These are phyloP conservation scores for Kernera saxatilis DNA, from an alignment of 345 rosid species.

Conservation along the genomic window DNA sequence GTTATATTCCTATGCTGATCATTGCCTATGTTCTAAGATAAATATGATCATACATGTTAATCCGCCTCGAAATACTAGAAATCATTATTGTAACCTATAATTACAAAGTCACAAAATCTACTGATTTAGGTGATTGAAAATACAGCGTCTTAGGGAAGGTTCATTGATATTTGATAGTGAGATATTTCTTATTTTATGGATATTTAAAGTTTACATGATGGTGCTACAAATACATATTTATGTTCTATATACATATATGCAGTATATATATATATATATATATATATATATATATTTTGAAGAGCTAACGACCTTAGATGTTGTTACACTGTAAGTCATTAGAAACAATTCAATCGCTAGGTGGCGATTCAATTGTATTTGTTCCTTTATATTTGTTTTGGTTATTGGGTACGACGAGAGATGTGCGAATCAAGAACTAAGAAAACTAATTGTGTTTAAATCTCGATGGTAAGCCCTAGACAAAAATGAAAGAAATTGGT, in stretches of 20 bases:
- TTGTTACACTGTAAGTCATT: neutral
- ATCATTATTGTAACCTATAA: neutral
- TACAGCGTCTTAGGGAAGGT: constrained; percentile 18
- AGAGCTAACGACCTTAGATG: neutral
- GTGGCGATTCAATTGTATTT: neutral
- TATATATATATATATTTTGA: neutral
- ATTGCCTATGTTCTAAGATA: neutral
- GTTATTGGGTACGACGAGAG: neutral
- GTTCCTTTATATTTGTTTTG: neutral
- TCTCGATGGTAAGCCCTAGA: neutral
- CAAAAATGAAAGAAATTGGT: neutral
- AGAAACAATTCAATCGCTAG: neutral
- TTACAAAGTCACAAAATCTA: constrained; percentile 1
- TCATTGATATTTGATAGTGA: neutral
- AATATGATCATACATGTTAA: neutral
- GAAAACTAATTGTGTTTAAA: neutral
- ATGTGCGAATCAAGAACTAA: neutral
- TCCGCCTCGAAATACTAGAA: neutral
- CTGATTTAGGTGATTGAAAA: constrained; percentile 16
- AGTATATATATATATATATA: neutral
- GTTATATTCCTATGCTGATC: neutral
- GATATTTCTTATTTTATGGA: neutral
- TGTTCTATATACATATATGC: neutral
- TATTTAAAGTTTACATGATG: neutral
- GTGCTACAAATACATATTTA: neutral